Evolutionary conservation across 306 rosid genomes (phyloP), one percentile per base, ranked within the genome.

Genomic region (Dryas alaskensis): DNA sequence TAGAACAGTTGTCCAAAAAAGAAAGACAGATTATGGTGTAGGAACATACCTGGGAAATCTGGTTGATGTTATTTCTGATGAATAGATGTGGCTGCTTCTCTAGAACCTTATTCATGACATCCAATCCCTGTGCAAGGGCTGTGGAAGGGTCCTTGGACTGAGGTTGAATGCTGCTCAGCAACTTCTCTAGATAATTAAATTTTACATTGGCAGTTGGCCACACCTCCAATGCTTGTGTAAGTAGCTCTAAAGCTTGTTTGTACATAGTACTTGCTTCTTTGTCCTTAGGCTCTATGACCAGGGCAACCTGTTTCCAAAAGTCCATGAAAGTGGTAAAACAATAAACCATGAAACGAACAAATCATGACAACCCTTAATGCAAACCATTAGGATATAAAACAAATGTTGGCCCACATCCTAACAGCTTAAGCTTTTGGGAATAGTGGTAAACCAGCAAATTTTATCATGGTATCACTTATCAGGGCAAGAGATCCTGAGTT

Each of bases 281-380:
- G 84, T 95, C 99, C 92, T 95, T 95, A 7, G 99, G 98, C 84
- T 95, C 99, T 67, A 95, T 95, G 70, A 95, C 99, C 82, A 95
- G 79, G 46, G 99, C 95, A 84, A 95, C 98, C 99, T 95, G 82
- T 78, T 81, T 75, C 67, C 80, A 84, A 16, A 77, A 76, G 53
- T 71, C 53, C 80, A 70, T 66, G 48, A 69, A 74, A 59, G 25
- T 49, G 67, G 25, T 62, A 27, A 62, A 48, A 54, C 31, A 54
- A 7, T 54, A n/a, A 54, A 54, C 9, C 25, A 19, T 54, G 10
- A 7, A 17, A 54, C 17, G 60, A 54, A 17, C 60, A 54, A 54
- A 54, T 8, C 25, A 17, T n/a, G 27, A 19, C 4, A n/a, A 54
- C 2, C 25, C 25, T 6, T n/a, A 10, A 54, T n/a, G 10, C 60